Evolutionary conservation across 768 basidiomycete genomes (phyloP).

Genomic region (Coprinellus micaceus): DNA sequence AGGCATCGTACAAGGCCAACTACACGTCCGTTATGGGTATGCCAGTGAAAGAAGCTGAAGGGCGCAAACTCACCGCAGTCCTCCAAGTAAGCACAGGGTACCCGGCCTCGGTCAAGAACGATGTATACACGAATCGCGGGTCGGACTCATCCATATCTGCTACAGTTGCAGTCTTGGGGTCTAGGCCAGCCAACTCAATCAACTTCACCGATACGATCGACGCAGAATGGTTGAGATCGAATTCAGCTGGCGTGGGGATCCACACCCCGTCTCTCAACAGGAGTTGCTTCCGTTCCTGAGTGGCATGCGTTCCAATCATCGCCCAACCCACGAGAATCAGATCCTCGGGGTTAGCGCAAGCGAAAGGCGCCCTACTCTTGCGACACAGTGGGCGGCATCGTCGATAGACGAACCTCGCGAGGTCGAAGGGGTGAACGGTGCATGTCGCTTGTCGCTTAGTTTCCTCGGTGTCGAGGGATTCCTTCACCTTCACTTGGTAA

Average conservation of each 20-base stretch:
- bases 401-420: not conserved
- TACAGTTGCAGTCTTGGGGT: not conserved
- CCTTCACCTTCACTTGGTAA: not conserved
- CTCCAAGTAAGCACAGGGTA: not conserved
- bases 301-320: not conserved
- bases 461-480: not conserved
- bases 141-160: not conserved
- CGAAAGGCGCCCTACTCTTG: not conserved
- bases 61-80: not conserved
- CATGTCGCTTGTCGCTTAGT: not conserved
- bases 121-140: not conserved
- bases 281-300: not conserved
- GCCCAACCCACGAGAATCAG: not conserved
- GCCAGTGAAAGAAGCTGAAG: too few species aligned
- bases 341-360: not conserved
- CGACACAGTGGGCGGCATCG: not conserved
- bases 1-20: too few species aligned
- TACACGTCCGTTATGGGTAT: too few species aligned
- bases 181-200: not conserved
- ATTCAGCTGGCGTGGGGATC: not conserved
- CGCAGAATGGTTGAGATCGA: not conserved
- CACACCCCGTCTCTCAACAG: not conserved
- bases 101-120: not conserved
- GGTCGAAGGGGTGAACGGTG: not conserved
- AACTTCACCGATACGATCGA: not conserved